A percentile compares a stretch with the other conserved stretches of the same genome.
phyloP scores from a whole-genome alignment of 2,329 filamentous ascomycete species.

The Curvularia verruculosa region DNA sequence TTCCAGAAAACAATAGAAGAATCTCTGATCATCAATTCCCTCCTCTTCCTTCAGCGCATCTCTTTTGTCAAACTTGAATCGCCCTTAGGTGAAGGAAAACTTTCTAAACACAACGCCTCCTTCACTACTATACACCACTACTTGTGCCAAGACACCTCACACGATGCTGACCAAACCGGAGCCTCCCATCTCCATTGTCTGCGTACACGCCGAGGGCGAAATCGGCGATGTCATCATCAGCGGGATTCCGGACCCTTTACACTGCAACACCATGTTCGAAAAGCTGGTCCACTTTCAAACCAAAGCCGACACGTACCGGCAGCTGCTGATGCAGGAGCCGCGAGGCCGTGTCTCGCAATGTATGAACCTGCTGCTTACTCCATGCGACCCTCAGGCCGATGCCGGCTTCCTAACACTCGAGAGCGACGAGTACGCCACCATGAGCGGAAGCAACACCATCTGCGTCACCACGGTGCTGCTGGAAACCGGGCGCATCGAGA shows the following conservation, averaged over 20 bases:
- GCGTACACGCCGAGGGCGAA: conserved; percentile 51
- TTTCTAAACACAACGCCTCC: not conserved
- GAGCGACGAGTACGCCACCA: conserved; percentile 54
- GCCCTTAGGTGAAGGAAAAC: not conserved
- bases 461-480: conserved; percentile 54
- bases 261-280: conserved; percentile 55
- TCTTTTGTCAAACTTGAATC: not conserved
- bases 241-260: conserved; percentile 54
- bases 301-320: conserved; percentile 51
- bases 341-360: conserved; percentile 51
- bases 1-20: not conserved
- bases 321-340: conserved; percentile 56
- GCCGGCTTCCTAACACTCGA: conserved; percentile 57
- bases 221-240: conserved; percentile 59
- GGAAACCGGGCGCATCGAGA: conserved; percentile 56
- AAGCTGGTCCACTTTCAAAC: conserved; percentile 54
- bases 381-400: conserved; percentile 54
- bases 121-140: not conserved
- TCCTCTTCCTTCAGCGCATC: not conserved
- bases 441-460: conserved; percentile 57
- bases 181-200: conserved; percentile 5
- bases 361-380: conserved; percentile 55
- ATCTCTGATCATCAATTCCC: not conserved
- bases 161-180: not conserved
- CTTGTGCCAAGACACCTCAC: not conserved